Evolutionary conservation across 768 basidiomycete genomes (phyloP).

Genomic region (Suillus brevipes): DNA sequence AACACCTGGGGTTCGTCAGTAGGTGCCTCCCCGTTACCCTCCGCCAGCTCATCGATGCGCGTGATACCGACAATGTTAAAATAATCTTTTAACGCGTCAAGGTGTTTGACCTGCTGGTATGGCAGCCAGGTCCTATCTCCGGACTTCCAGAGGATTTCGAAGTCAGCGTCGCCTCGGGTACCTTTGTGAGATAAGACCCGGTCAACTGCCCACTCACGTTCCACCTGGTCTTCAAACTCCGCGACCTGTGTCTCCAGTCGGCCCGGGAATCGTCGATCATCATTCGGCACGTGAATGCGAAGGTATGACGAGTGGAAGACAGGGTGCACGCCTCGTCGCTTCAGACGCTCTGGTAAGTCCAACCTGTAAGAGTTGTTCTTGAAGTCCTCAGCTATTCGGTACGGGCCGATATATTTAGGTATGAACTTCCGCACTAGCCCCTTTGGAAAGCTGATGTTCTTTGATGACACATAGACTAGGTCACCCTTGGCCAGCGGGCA

Average conservation of each 20-base stretch:
- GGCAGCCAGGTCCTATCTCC: too few relatives aligned
- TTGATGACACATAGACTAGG: slow-evolving; percentile 35
- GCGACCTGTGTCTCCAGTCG: slow-evolving; percentile 23
- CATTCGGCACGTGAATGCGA: slow-evolving; percentile 33
- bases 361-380: slow-evolving; percentile 20
- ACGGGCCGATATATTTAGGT: slow-evolving; percentile 38
- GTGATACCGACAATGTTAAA: too few relatives aligned
- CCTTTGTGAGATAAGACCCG: neutral
- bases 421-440: slow-evolving; percentile 29
- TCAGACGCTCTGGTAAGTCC: slow-evolving; percentile 29
- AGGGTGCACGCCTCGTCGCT: slow-evolving; percentile 26
- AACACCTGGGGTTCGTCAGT: neutral
- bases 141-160: too few relatives aligned
- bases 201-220: neutral
- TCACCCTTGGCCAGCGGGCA: slow-evolving; percentile 22
- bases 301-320: slow-evolving; percentile 36
- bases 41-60: neutral
- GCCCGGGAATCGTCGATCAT: slow-evolving; percentile 32
- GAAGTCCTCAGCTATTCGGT: slow-evolving; percentile 18
- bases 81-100: too few relatives aligned
- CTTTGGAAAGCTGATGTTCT: slow-evolving; percentile 36
- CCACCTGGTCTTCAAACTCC: slow-evolving; percentile 21
- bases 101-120: too few relatives aligned
- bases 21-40: neutral
- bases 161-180: neutral